phyloP scores from a whole-genome alignment of 495 filamentous ascomycete genomes.

The Lasiosphaeris hirsuta region DNA sequence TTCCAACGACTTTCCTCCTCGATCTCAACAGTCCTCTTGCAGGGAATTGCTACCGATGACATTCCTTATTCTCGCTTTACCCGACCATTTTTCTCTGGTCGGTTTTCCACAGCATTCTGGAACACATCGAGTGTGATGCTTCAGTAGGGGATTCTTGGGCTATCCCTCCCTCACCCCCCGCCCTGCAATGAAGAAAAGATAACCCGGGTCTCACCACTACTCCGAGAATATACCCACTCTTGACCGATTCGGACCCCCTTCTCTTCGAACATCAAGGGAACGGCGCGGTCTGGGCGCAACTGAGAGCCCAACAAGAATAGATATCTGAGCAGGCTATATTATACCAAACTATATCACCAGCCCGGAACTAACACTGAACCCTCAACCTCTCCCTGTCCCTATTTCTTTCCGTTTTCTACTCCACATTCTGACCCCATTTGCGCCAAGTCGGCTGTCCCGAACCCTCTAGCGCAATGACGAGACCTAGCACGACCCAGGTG shows the following conservation, averaged over 20 bases:
- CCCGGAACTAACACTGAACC: not conserved
- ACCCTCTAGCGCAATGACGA: slow-evolving; percentile 17
- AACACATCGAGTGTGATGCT: too few species aligned
- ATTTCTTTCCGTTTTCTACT: not conserved
- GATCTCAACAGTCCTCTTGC: too few species aligned
- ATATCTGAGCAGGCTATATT: slow-evolving; percentile 35
- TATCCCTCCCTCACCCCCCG: not conserved
- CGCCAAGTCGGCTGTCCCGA: not conserved
- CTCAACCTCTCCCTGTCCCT: not conserved
- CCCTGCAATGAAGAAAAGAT: slow-evolving; percentile 15
- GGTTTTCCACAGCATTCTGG: too few species aligned
- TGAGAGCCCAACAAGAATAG: slow-evolving; percentile 31
- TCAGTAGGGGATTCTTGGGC: too few species aligned
- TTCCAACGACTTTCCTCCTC: too few species aligned
- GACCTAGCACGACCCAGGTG: slow-evolving; percentile 7
- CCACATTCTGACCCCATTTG: not conserved
- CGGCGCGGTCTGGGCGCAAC: slow-evolving; percentile 10
- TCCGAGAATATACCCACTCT: not conserved
- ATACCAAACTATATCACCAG: not conserved
- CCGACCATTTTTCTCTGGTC: not conserved
- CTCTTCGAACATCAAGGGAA: slow-evolving; percentile 16
- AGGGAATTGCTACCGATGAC: too few species aligned
- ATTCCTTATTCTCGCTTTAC: too few species aligned
- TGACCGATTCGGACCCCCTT: slow-evolving; percentile 9
- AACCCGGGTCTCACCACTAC: too few species aligned